phyloP scores from a whole-genome alignment of 257 asterid species.

The Echium plantagineum region DNA sequence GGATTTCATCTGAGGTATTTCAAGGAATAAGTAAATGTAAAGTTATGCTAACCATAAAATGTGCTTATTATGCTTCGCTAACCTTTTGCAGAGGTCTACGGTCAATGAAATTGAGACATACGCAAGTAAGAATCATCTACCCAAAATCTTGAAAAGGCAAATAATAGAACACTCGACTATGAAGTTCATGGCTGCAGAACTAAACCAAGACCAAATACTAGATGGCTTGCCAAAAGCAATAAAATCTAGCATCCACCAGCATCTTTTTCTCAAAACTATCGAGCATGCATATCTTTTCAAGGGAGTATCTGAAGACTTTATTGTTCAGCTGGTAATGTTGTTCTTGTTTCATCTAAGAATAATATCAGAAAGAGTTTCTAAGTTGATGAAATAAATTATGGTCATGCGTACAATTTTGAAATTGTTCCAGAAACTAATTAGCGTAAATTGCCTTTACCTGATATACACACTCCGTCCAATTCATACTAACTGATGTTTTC shows the following conservation, averaged over 20 bases:
- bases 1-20: too few relatives aligned
- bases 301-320: slow-evolving; percentile 69
- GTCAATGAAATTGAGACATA: slow-evolving; percentile 56
- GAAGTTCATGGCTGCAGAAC: slow-evolving; percentile 79
- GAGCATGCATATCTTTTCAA: slow-evolving; percentile 68
- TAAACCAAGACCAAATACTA: slow-evolving; percentile 81
- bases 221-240: slow-evolving; percentile 79
- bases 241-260: slow-evolving; percentile 75
- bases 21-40: too few relatives aligned
- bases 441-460: too few relatives aligned
- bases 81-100: slow-evolving; percentile 58
- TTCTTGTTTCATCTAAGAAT: slow-evolving; percentile 5
- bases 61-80: background rate
- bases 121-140: slow-evolving; percentile 79
- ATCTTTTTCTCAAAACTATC: slow-evolving; percentile 57
- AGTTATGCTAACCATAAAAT: too few relatives aligned
- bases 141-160: slow-evolving; percentile 71
- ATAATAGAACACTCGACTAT: slow-evolving; percentile 76
- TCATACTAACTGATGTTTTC: too few relatives aligned
- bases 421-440: too few relatives aligned
- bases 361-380: background rate
- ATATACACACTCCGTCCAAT: too few relatives aligned
- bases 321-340: slow-evolving; percentile 62
- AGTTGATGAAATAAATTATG: too few relatives aligned
- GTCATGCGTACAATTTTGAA: too few relatives aligned